These are phyloP conservation scores for Flagelloscypha sp. DNA, from an alignment of 768 basidiomycete species.

Conservation along the genomic window DNA sequence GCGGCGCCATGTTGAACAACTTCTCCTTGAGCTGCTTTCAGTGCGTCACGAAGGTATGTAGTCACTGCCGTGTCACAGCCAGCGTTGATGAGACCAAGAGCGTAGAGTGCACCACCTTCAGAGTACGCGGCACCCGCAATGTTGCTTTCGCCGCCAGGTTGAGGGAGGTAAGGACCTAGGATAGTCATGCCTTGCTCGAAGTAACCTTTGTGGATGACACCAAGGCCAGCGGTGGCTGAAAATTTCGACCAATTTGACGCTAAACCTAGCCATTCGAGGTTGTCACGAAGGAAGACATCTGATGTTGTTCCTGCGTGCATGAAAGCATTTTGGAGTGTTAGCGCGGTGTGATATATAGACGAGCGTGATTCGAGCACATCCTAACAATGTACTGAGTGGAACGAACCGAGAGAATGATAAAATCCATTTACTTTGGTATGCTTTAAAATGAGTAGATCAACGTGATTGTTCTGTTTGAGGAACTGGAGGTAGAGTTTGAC, in stretches of 20 bases:
- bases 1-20: conserved; percentile 97
- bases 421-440: conserved; percentile 65
- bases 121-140: conserved; percentile 78
- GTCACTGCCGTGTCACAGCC: conserved; percentile 76
- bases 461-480: conserved; percentile 88
- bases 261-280: conserved; percentile 91
- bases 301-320: conserved; percentile 98
- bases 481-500: conserved; percentile 94
- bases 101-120: conserved; percentile 94
- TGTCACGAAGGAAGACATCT: conserved; percentile 87
- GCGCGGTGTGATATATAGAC: conserved; percentile 94
- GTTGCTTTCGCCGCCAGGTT: conserved; percentile 64
- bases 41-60: conserved; percentile 69
- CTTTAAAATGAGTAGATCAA: conserved; percentile 86
- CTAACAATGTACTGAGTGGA: conserved; percentile 27
- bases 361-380: conserved; percentile 89
- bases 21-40: conserved; percentile 71
- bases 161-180: conserved; percentile 89
- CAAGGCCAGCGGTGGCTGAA: conserved; percentile 92
- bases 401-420: neutral
- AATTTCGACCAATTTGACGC: conserved; percentile 99
- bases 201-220: conserved; percentile 96
- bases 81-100: conserved; percentile 89
- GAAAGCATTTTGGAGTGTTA: conserved; percentile 95
- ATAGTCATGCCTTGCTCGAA: conserved; percentile 89